Conservation (phyloP, 2,329 filamentous ascomycete species). For the Catunica adiposa region DNA sequence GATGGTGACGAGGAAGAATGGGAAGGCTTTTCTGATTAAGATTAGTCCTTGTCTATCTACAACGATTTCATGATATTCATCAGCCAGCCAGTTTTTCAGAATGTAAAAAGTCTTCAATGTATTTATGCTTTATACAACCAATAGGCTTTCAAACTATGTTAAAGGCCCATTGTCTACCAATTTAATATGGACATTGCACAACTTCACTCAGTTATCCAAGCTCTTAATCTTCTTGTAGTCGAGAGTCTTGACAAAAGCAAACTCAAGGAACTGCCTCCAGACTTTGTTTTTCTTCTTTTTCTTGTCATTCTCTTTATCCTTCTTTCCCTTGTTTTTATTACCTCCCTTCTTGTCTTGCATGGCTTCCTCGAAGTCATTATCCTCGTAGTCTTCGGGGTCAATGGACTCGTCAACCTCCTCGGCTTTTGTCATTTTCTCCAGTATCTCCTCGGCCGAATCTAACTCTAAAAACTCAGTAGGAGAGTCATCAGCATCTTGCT, state of each 20-base stretch:
- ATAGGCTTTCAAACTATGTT: background rate
- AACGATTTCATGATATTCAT: background rate
- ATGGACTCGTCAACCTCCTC: constrained; percentile 15
- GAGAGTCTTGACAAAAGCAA: constrained; percentile 65
- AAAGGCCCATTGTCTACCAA: no score
- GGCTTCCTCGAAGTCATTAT: constrained; percentile 18
- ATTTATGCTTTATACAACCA: background rate
- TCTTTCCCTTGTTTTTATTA: constrained; percentile 19
- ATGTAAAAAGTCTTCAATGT: constrained; percentile 1
- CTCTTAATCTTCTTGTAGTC: constrained; percentile 46
- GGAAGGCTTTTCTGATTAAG: constrained; percentile 13
- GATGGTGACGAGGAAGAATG: no score
- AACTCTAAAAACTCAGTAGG: background rate
- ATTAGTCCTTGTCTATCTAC: background rate
- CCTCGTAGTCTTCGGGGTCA: constrained; percentile 15
- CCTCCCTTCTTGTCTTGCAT: constrained; percentile 19
- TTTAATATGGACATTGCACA: background rate
- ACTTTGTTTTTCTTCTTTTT: constrained; percentile 44
- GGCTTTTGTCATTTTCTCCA: background rate
- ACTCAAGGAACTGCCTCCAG: constrained; percentile 61
- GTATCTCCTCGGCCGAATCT: background rate
- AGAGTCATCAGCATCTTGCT: background rate
- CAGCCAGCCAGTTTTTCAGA: constrained; percentile 1
- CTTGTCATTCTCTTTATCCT: constrained; percentile 34
- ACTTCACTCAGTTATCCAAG: constrained; percentile 16